These are phyloP conservation scores for Nidula niveotomentosa DNA, from an alignment of 1,284 basidiomycete genomes.

Conservation along the genomic window DNA sequence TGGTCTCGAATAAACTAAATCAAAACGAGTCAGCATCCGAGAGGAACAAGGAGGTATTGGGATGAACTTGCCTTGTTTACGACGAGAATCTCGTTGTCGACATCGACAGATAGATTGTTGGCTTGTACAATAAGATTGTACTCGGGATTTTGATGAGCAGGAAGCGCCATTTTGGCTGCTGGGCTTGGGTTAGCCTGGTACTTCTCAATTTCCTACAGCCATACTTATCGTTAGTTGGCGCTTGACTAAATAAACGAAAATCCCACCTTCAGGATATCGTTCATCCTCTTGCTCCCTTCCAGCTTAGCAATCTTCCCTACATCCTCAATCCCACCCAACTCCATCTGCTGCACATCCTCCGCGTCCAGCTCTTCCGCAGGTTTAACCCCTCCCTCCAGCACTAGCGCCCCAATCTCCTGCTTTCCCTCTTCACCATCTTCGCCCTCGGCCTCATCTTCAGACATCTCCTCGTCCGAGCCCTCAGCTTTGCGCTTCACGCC, in stretches of 20 bases:
- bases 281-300: constrained; percentile 83
- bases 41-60: constrained; percentile 37
- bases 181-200: constrained; percentile 80
- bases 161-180: constrained; percentile 73
- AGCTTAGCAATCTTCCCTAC: constrained; percentile 88
- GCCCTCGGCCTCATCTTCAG: constrained; percentile 41
- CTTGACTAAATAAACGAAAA: neutral
- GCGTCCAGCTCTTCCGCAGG: constrained; percentile 93
- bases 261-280: constrained; percentile 79
- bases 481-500: constrained; percentile 64
- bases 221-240: neutral
- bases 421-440: constrained; percentile 34
- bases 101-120: constrained; percentile 97
- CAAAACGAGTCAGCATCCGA: constrained; percentile 33
- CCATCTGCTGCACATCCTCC: constrained; percentile 92
- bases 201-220: constrained; percentile 79
- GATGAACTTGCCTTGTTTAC: constrained; percentile 81
- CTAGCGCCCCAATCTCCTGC: constrained; percentile 52
- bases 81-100: constrained; percentile 97
- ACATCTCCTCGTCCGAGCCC: constrained; percentile 45
- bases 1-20: constrained; percentile 95
- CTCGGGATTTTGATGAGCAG: constrained; percentile 92
- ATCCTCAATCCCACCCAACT: constrained; percentile 81
- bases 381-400: constrained; percentile 86
- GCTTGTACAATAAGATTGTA: constrained; percentile 96